Evolutionary conservation across 352 stramenopile species (phyloP).

Genomic region (Pelagophyceae sp.): DNA sequence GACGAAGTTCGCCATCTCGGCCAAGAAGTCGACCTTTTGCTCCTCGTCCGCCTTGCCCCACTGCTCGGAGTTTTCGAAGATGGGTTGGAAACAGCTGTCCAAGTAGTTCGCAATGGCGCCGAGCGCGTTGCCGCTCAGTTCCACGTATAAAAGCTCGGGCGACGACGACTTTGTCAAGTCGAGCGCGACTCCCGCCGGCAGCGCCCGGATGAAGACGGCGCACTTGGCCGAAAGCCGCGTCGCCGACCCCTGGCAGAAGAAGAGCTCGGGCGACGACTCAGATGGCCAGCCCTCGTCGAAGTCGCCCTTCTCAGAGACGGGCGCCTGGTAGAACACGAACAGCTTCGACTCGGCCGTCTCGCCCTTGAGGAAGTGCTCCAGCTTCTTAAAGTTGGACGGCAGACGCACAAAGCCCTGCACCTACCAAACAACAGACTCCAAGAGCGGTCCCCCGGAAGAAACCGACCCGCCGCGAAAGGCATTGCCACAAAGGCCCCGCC

Average conservation of each 20-base stretch:
- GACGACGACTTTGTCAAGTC: constrained; percentile 48
- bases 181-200: constrained; percentile 36
- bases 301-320: not conserved
- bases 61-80: constrained; percentile 81
- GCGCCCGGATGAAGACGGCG: constrained; percentile 56
- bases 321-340: constrained; percentile 40
- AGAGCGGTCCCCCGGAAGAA: too few species aligned
- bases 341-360: constrained; percentile 28
- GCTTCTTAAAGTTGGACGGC: constrained; percentile 20
- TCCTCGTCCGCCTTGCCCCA: constrained; percentile 88
- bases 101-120: constrained; percentile 57
- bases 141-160: constrained; percentile 52
- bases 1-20: constrained; percentile 85
- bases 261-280: constrained; percentile 40
- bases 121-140: constrained; percentile 55
- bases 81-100: constrained; percentile 69
- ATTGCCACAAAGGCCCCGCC: too few species aligned
- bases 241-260: constrained; percentile 49
- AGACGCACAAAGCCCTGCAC: not conserved
- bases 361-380: constrained; percentile 38
- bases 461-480: too few species aligned
- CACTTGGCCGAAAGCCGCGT: constrained; percentile 55
- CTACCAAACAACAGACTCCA: not conserved
- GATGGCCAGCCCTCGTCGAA: constrained; percentile 23
- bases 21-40: constrained; percentile 68